Evolutionary conservation across 176 grass and related monocot species (phyloP).

Genomic region (Carex scoparia): DNA sequence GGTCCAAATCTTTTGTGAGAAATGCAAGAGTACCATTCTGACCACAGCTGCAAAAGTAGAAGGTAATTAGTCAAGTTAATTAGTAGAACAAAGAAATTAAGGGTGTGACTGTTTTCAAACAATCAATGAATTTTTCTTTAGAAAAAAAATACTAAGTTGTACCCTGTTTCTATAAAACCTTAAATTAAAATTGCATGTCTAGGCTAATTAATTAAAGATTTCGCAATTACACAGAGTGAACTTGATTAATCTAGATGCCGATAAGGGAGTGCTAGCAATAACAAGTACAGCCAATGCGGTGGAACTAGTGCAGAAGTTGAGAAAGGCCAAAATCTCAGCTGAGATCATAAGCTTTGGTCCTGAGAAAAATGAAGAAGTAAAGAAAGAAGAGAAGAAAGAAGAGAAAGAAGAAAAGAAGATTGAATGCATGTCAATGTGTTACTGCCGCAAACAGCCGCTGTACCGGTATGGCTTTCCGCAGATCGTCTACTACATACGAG

Average conservation of each 20-base stretch:
- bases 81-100: not conserved
- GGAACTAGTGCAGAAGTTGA: slow-evolving; percentile 30
- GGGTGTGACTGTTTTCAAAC: not conserved
- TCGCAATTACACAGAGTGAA: slow-evolving; percentile 36
- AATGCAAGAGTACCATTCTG: slow-evolving; percentile 46
- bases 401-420: slow-evolving; percentile 6
- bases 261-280: slow-evolving; percentile 54
- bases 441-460: not conserved
- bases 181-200: not conserved
- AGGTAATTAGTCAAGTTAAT: slow-evolving; percentile 17
- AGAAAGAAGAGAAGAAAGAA: not conserved
- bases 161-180: not conserved
- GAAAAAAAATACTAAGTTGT: not conserved
- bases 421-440: not conserved
- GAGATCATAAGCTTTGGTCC: slow-evolving; percentile 50
- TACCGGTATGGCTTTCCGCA: not conserved
- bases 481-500: not conserved
- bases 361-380: slow-evolving; percentile 33
- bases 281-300: slow-evolving; percentile 48
- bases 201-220: not conserved
- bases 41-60: slow-evolving; percentile 27
- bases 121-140: not conserved
- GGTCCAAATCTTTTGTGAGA: slow-evolving; percentile 32
- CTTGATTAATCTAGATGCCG: slow-evolving; percentile 43
- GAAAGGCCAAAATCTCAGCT: slow-evolving; percentile 33